phyloP scores from a whole-genome alignment of 257 asterid species.

The Eustoma russellianum region DNA sequence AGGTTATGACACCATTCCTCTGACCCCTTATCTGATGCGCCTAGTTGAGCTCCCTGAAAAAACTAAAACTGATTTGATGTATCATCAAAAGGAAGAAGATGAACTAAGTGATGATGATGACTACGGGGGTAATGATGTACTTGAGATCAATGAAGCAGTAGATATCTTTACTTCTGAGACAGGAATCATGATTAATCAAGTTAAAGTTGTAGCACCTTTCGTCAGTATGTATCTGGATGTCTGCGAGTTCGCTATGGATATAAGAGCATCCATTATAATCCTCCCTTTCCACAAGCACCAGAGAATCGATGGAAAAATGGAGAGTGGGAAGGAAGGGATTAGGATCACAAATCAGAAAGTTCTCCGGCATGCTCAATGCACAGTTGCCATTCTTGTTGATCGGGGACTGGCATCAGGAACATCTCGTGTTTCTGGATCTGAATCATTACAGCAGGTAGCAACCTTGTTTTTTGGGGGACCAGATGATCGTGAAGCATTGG shows the following conservation, averaged over 20 bases:
- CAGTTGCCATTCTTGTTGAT: conserved; percentile 83
- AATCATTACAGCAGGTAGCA: conserved; percentile 69
- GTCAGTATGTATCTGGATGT: conserved; percentile 57
- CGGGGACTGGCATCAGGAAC: conserved; percentile 72
- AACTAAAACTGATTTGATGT: conserved; percentile 46
- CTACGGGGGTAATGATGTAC: conserved; percentile 92
- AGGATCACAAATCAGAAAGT: conserved; percentile 80
- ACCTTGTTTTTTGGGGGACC: conserved; percentile 90
- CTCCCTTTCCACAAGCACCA: conserved; percentile 97
- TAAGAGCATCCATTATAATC: conserved; percentile 62
- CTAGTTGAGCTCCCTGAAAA: conserved; percentile 87
- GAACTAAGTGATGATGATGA: conserved; percentile 84
- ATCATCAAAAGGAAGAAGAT: conserved; percentile 77
- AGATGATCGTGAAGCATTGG: conserved; percentile 93
- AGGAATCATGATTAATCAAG: conserved; percentile 56
- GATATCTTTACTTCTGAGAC: conserved; percentile 73
- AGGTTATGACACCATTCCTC: conserved; percentile 48
- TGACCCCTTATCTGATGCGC: conserved; percentile 79
- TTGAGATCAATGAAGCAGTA: conserved; percentile 88
- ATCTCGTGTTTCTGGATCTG: conserved; percentile 30
- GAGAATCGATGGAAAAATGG: conserved; percentile 89
- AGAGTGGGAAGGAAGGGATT: conserved; percentile 79
- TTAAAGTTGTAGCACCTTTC: conserved; percentile 66
- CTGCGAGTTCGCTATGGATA: conserved; percentile 58
- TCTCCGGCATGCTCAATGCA: conserved; percentile 66